phyloP scores from a whole-genome alignment of 2,329 filamentous ascomycete genomes.

The Diplodia scrobiculata region DNA sequence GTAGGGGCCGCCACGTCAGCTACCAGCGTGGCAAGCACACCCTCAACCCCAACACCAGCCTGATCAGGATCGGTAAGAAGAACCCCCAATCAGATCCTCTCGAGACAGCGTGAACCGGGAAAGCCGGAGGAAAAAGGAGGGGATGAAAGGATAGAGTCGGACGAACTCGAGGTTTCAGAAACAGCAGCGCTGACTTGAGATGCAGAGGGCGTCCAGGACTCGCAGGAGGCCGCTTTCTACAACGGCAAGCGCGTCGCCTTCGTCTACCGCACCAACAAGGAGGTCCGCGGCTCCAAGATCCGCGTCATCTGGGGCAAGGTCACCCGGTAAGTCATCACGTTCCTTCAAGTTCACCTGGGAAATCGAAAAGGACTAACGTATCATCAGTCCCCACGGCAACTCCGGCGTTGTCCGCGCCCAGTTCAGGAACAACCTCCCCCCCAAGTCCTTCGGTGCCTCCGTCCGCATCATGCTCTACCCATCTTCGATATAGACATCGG shows the following conservation, averaged over 20 bases:
- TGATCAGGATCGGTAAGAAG: constrained; percentile 85
- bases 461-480: constrained; percentile 95
- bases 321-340: constrained; percentile 57
- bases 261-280: constrained; percentile 90
- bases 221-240: constrained; percentile 90
- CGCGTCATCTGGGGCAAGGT: constrained; percentile 96
- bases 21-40: constrained; percentile 83
- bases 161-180: neutral
- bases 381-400: constrained; percentile 62
- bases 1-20: constrained; percentile 91
- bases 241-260: constrained; percentile 96
- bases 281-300: constrained; percentile 94
- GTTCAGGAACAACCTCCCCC: constrained; percentile 89
- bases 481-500: constrained; percentile 27
- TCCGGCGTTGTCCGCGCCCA: constrained; percentile 93
- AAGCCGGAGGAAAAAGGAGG: neutral
- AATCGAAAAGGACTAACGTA: neutral
- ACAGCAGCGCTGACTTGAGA: neutral
- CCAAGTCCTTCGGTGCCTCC: constrained; percentile 71
- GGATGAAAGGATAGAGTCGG: neutral
- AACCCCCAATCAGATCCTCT: neutral
- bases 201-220: constrained; percentile 70
- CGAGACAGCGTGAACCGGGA: neutral
- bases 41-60: constrained; percentile 62
- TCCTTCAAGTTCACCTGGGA: no score